Conservation (phyloP, 208 protist genomes). For the Leishmania tarentolae region DNA sequence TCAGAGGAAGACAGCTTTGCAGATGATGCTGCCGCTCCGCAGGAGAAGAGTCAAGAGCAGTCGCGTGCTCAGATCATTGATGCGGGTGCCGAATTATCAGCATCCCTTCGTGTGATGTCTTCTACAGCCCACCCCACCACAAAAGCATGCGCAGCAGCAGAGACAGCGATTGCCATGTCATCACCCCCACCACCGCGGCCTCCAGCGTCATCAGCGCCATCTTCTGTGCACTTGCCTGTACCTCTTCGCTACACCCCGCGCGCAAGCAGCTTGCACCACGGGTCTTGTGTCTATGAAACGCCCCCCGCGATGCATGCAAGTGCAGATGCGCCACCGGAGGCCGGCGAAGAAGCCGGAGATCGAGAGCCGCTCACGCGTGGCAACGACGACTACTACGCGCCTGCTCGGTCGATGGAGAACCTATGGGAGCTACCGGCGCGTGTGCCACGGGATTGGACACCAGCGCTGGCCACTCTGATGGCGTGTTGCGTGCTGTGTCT, state of each 20-base stretch:
- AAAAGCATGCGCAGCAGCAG: not conserved
- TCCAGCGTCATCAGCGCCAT: not conserved
- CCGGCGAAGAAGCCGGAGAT: not conserved
- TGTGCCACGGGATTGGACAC: constrained; percentile 22
- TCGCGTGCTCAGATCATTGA: not conserved
- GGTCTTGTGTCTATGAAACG: not conserved
- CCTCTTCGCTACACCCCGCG: constrained; percentile 1
- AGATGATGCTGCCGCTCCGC: not conserved
- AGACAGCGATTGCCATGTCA: not conserved
- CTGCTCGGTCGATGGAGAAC: constrained; percentile 25
- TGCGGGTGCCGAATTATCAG: not conserved
- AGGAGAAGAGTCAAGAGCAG: not conserved
- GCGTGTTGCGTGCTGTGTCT: constrained; percentile 30
- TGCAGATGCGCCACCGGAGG: not conserved
- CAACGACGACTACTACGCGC: constrained; percentile 11
- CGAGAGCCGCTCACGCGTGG: not conserved
- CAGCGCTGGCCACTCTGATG: constrained; percentile 28
- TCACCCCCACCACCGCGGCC: not conserved
- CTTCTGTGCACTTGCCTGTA: not conserved
- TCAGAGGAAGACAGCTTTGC: constrained; percentile 4
- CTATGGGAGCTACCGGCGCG: constrained; percentile 28
- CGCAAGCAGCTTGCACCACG: not conserved
- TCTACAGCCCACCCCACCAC: not conserved
- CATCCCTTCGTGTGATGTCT: not conserved
- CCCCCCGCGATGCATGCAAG: not conserved